A percentile compares a stretch with the other conserved stretches of the same genome.
These are phyloP conservation scores for Forsythia viridissima DNA, from an alignment of 257 asterid genomes.

Conservation along the genomic window DNA sequence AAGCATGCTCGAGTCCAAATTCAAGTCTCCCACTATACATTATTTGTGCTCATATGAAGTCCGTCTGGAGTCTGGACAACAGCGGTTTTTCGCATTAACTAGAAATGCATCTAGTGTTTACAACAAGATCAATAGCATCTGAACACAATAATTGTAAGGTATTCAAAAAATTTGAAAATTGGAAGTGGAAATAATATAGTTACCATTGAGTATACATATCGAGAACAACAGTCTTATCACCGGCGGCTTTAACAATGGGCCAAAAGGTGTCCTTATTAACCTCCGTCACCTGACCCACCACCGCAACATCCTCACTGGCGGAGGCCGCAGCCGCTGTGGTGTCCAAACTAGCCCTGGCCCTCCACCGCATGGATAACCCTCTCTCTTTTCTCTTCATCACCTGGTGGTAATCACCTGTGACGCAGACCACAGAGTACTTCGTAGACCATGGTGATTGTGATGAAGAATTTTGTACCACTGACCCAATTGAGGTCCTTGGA, in stretches of 20 bases:
- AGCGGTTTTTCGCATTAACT: too few species aligned
- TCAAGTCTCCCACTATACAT: background rate
- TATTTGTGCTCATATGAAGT: background rate
- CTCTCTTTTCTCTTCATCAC: conserved; percentile 30
- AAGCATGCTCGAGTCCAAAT: too few species aligned
- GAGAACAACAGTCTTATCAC: conserved; percentile 68
- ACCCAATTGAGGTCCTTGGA: conserved; percentile 41
- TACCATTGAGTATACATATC: conserved; percentile 94
- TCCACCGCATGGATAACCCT: conserved; percentile 35
- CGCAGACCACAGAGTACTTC: conserved; percentile 50
- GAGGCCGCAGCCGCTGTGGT: conserved; percentile 35
- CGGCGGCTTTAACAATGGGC: conserved; percentile 82
- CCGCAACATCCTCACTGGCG: conserved; percentile 20
- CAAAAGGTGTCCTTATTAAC: conserved; percentile 71
- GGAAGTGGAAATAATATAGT: conserved; percentile 9
- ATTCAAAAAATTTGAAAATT: background rate
- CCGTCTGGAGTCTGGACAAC: too few species aligned
- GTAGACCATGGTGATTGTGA: conserved; percentile 30
- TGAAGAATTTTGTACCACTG: conserved; percentile 33
- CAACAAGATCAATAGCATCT: background rate
- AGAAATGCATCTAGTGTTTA: background rate
- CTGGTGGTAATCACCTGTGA: conserved; percentile 49
- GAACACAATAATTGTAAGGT: background rate
- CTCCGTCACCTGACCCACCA: conserved; percentile 66
- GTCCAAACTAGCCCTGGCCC: conserved; percentile 55